These are phyloP conservation scores for Euphorbia corollata DNA, from an alignment of 441 rosid species.

Conservation along the genomic window DNA sequence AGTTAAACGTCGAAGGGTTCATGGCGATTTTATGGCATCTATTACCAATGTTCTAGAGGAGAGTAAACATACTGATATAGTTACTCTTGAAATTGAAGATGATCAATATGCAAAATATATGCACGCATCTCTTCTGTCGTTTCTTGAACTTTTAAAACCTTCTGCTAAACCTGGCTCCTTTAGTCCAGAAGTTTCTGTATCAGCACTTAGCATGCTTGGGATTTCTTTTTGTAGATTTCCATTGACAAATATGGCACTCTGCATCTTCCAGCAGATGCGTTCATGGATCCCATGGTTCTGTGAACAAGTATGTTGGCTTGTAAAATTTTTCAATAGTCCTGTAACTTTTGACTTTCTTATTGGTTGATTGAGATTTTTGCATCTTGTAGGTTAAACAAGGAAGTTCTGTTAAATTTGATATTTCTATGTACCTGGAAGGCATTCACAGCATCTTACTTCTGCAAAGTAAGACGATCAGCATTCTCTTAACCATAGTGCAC, in stretches of 20 bases:
- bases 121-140: constrained; percentile 45
- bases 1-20: constrained; percentile 66
- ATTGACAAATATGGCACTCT: constrained; percentile 39
- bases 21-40: constrained; percentile 33
- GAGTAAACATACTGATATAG: constrained; percentile 28
- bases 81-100: constrained; percentile 37
- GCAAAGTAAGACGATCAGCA: constrained; percentile 46
- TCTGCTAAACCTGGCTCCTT: constrained; percentile 36
- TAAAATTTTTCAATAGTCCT: constrained; percentile 16
- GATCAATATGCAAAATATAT: constrained; percentile 48
- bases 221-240: constrained; percentile 63
- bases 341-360: constrained; percentile 9
- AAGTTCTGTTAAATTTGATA: constrained; percentile 38
- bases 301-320: constrained; percentile 50
- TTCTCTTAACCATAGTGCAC: constrained; percentile 10
- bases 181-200: constrained; percentile 50
- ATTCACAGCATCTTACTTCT: constrained; percentile 55
- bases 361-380: constrained; percentile 20
- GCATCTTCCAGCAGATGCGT: constrained; percentile 56
- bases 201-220: constrained; percentile 84
- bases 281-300: constrained; percentile 86
- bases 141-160: constrained; percentile 53
- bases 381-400: constrained; percentile 53
- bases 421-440: constrained; percentile 70
- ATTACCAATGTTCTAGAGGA: constrained; percentile 29